phyloP scores from a whole-genome alignment of 352 stramenopile genomes.

The Phytophthora fragariae region DNA sequence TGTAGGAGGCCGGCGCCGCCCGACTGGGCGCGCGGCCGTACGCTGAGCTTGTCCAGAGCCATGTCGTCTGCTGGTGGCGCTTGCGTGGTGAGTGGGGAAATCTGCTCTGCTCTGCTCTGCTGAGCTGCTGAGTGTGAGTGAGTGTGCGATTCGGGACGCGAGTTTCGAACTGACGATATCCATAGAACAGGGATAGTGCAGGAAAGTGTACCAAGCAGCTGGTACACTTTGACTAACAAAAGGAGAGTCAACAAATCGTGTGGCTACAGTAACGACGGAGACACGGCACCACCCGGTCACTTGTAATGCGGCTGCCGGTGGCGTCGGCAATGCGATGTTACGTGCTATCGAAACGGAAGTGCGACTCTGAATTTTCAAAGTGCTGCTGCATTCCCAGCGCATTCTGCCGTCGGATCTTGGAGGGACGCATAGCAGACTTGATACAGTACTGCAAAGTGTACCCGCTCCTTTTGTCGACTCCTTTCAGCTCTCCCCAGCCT shows the following conservation, averaged over 20 bases:
- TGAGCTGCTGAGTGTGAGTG: slow-evolving; percentile 14
- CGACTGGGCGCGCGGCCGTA: slow-evolving; percentile 29
- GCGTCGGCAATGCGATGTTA: too few species aligned
- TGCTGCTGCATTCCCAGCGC: too few species aligned
- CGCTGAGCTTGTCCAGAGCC: slow-evolving; percentile 33
- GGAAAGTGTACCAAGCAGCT: slow-evolving; percentile 6
- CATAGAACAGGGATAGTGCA: slow-evolving; percentile 25
- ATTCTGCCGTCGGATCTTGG: too few species aligned
- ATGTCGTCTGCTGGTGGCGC: slow-evolving; percentile 12
- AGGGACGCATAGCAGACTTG: too few species aligned
- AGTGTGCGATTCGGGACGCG: slow-evolving; percentile 2
- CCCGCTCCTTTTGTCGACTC: too few species aligned
- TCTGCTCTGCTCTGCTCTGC: neutral
- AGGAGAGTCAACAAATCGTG: slow-evolving; percentile 9
- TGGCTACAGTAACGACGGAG: too few species aligned
- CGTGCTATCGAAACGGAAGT: too few species aligned
- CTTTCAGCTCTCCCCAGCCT: slow-evolving; percentile 9
- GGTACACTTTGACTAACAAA: slow-evolving; percentile 15
- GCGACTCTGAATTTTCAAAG: too few species aligned
- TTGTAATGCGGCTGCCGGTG: too few species aligned
- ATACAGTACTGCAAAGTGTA: too few species aligned
- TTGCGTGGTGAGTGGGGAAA: slow-evolving; percentile 12
- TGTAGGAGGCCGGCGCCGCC: slow-evolving; percentile 22
- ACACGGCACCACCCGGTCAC: too few species aligned
- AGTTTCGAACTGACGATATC: slow-evolving; percentile 22